Evolutionary conservation across 2,329 filamentous ascomycete genomes (phyloP), one percentile per base, ranked within the genome.

Genomic region (Helicocarpus griseus): DNA sequence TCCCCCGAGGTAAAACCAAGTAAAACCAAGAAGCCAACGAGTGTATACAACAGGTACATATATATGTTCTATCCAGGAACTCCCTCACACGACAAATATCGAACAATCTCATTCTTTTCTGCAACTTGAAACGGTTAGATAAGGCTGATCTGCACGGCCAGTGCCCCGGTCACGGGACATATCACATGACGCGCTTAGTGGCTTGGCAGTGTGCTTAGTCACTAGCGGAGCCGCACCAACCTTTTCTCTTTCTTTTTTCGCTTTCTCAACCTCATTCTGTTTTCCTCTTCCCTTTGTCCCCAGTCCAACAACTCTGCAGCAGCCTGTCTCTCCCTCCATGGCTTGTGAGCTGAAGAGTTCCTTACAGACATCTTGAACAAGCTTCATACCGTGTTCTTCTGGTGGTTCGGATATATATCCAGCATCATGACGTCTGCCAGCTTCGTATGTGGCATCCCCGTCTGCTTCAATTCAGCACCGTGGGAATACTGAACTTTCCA

Each of bases 381-480:
- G 14, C 17, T 19, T 40, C 21, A 39, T 35, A 21, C 14, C 26
- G 48, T 22, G 26, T 29, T 9, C 38, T 45, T 26, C 28, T 33
- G 44, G 11, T 40, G 22, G 35, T 22, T 22, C 29, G n/a, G 35
- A 17, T 19, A 31, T 29, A 49, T 29, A 14, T 49, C 44, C 9
- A 28, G 13, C 53, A 65, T 58, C 56, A 71, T 72, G 69, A 64
- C 67, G 53, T 63, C 69, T 57, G 61, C 66, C 63, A 68, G 68
- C 63, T 60, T 67, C 53, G 69, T 72, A 71, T 68, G 68, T 63
- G 62, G 61, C 59, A 59, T 63, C 55, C 58, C 59, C 58, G 56
- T 62, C 60, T 60, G 55, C 58, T 62, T 46, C 54, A 48, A 43
- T 48, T 43, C 47, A 48, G 46, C 39, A 43, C 45, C 35, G 39